Base-by-base conservation (phyloP, 345 rosid genomes). In the Erysimum cheiranthoides region DNA sequence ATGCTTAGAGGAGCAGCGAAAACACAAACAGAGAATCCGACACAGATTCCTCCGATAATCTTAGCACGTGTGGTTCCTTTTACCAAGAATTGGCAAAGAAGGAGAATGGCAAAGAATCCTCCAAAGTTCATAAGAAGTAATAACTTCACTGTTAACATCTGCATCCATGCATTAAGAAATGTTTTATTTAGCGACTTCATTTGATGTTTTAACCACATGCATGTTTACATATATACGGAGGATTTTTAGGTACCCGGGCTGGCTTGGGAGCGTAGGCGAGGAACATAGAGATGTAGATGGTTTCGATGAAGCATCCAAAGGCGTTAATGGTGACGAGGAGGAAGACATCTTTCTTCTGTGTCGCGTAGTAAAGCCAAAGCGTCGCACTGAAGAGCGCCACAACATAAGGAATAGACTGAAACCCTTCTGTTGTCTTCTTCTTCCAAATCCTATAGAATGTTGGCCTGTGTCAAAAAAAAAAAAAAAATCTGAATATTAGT, bases 371-470 rank as follows among this genome's bases (percentile, higher is more conserved):
- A 17, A 88, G 63, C 95, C 95, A 90, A 13, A 87, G 81, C 82
- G 80, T 79, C 3, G 88, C 78, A 66, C 92, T 86, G 47, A 85
- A 68, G 8, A 82, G 77, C 11, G 85, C 85, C 14, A 77, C 85
- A 16, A 86, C 81, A n/a, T 90, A 90, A 3, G 95, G 95, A 28
- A 90, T 10, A 10, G 88, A 88, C 4, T 88, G 83, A 39, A 87
- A 90, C 53, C 92, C 87, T 79, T 90, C 92, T 0, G 88, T 86
- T 25, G 89, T 82, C 78, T 85, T 87, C 82, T 79, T 86, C 76
- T 61, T 86, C 35, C 73, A 84, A 25, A 90, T 78, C 77, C 92
- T 74, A 52, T 73, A 45, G 76, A 88, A 90, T 34, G 95, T 90
- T 3, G 85, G 86, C 59, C 95, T 90, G 80, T 70, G 64, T 66